phyloP scores from a whole-genome alignment of 2,329 filamentous ascomycete genomes.

The Pseudogymnoascus sp. region DNA sequence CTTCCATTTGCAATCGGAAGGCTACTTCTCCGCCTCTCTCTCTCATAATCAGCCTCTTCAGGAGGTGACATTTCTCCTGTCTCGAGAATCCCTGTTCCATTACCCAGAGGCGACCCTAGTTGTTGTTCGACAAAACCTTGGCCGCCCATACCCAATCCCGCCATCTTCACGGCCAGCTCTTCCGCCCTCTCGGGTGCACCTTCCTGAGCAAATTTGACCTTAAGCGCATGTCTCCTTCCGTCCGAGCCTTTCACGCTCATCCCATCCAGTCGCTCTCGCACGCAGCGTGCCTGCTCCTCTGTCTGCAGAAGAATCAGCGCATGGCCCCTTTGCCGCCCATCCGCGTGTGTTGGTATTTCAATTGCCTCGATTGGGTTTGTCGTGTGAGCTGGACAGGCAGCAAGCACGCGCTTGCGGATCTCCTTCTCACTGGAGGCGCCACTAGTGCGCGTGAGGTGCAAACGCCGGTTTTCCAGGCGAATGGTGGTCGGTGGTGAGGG shows the following conservation, averaged over 20 bases:
- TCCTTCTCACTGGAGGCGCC: constrained; percentile 5
- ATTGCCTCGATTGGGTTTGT: not conserved
- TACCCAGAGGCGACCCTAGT: not conserved
- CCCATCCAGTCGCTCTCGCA: constrained; percentile 1
- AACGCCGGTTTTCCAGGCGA: not conserved
- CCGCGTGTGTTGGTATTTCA: not conserved
- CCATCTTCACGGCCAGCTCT: not conserved
- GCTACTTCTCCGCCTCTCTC: not conserved
- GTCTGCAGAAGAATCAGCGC: constrained; percentile 4
- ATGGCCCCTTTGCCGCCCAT: not conserved
- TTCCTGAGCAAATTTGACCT: constrained; percentile 6
- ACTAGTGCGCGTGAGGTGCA: constrained; percentile 3
- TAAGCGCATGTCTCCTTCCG: not conserved
- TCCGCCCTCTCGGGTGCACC: not conserved
- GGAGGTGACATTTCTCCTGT: not conserved
- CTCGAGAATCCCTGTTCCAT: not conserved
- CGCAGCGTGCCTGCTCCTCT: not conserved
- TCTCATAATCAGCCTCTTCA: not conserved
- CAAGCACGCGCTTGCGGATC: not conserved
- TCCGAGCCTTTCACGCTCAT: constrained; percentile 2
- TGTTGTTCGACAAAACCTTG: not conserved
- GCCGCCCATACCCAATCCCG: not conserved
- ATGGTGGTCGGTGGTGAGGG: not conserved
- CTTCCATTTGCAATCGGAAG: not conserved
- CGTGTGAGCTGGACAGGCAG: not conserved